Conservation (phyloP, 2,329 filamentous ascomycete genomes). For the Fusarium xylarioides region DNA sequence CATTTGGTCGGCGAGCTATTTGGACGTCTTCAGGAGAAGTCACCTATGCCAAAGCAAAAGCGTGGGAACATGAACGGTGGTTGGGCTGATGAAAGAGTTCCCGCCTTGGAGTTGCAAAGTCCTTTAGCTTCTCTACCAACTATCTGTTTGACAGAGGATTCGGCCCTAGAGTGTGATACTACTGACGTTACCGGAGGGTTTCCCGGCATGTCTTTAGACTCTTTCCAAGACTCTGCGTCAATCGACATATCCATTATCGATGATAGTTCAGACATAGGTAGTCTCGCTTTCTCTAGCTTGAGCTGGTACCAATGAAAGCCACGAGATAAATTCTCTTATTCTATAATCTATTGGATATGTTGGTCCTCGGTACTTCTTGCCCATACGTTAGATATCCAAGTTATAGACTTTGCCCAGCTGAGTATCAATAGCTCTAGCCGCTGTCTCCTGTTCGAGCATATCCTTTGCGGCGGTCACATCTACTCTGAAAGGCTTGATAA, state of each 20-base stretch:
- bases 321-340: too few species aligned
- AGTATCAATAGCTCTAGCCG: background rate
- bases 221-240: background rate
- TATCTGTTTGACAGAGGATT: too few species aligned
- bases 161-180: background rate
- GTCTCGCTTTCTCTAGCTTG: background rate
- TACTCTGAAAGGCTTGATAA: background rate
- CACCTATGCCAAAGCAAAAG: background rate
- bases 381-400: background rate
- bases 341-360: too few species aligned
- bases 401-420: background rate
- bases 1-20: background rate
- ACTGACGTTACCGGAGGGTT: background rate
- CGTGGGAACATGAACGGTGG: rapidly evolving
- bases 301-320: background rate
- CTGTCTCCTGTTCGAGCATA: background rate
- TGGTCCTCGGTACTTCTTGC: too few species aligned
- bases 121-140: background rate
- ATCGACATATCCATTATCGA: background rate
- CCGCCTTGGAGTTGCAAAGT: too few species aligned
- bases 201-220: background rate
- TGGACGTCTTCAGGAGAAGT: background rate
- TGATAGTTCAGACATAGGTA: background rate
- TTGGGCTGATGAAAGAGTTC: background rate
- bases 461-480: background rate